Conservation (phyloP, 148 eudicot species). For the Cornus kousa region DNA sequence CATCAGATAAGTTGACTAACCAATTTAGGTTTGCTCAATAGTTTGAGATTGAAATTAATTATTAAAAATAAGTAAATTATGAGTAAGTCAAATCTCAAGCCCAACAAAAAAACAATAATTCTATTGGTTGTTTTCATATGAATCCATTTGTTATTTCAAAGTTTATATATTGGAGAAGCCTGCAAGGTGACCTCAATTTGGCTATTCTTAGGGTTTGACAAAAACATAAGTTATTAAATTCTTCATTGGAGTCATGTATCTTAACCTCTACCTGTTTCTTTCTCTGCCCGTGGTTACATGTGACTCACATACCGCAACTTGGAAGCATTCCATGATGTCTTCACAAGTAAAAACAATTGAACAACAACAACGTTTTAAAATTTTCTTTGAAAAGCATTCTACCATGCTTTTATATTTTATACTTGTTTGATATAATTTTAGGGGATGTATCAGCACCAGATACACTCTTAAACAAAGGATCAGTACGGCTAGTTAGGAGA, state of each 20-base stretch:
- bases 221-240: neutral
- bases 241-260: no score
- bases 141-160: neutral
- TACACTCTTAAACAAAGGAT: neutral
- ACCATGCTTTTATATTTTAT: neutral
- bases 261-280: neutral
- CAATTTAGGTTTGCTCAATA: neutral
- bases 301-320: neutral
- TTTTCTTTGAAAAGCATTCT: neutral
- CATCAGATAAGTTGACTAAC: neutral
- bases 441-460: neutral
- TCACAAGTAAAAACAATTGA: neutral
- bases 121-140: neutral
- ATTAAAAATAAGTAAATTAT: neutral
- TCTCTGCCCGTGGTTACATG: neutral
- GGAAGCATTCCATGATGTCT: neutral
- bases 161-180: neutral
- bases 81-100: neutral
- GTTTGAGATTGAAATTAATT: neutral
- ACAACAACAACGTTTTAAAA: neutral
- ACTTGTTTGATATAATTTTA: neutral
- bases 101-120: neutral
- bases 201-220: neutral
- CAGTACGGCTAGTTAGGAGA: neutral
- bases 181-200: neutral